Conservation (phyloP, 148 eudicot genomes). For the Rhododendron ovatum region DNA sequence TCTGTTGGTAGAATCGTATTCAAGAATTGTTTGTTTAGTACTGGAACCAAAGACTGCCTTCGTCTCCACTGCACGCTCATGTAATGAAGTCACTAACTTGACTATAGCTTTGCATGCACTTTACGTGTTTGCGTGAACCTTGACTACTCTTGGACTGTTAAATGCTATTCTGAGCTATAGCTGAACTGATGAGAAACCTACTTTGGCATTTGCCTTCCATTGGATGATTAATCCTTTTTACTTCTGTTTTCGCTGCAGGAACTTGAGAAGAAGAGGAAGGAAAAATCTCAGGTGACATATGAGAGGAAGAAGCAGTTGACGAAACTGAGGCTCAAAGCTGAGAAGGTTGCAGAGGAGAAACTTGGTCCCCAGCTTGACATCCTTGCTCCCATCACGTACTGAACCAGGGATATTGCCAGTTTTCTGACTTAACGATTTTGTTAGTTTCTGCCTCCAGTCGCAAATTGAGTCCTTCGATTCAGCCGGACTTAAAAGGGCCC, state of each 20-base stretch:
- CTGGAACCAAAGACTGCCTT: neutral
- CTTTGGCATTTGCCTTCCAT: neutral
- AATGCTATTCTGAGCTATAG: neutral
- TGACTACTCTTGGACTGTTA: neutral
- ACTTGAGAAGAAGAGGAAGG: constrained; percentile 62
- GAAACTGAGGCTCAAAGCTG: constrained; percentile 50
- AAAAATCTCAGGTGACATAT: constrained; percentile 38
- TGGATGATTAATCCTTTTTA: neutral
- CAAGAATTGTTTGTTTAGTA: too few species aligned
- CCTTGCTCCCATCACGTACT: constrained; percentile 50
- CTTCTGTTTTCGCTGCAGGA: constrained; percentile 26
- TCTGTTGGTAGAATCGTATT: too few species aligned
- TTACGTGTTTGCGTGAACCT: neutral
- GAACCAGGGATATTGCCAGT: neutral
- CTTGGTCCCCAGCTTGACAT: constrained; percentile 56
- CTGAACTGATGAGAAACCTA: neutral
- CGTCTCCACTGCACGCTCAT: neutral
- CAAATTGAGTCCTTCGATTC: too few species aligned
- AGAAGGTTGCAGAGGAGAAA: constrained; percentile 54
- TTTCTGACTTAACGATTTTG: neutral
- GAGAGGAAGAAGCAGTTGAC: constrained; percentile 55
- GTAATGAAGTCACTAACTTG: neutral
- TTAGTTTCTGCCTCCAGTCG: too few species aligned
- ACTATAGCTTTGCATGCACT: neutral
- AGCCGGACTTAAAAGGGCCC: too few species aligned